Conservation (phyloP, 164 flowering plant species). For the Chimonanthus salicifolius region DNA sequence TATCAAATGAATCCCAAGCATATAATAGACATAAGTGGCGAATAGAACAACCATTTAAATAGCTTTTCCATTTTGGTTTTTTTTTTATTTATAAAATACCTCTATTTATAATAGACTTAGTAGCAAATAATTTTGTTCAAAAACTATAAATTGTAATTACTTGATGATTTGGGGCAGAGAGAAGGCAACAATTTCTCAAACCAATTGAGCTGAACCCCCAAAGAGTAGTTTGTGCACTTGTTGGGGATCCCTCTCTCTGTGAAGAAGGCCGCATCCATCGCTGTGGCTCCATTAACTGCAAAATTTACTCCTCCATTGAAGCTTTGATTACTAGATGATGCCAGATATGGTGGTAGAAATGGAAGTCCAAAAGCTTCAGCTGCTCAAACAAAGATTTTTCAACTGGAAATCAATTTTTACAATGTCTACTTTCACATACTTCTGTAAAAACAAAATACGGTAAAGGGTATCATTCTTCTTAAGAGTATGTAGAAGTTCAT, state of each 20-base stretch:
- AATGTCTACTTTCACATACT: too few species aligned
- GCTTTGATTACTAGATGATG: background rate
- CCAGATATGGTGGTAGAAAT: conserved; percentile 33
- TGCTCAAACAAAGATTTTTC: background rate
- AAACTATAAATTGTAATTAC: background rate
- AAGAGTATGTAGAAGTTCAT: too few species aligned
- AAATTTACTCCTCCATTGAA: conserved; percentile 40
- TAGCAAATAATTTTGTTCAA: background rate
- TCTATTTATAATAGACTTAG: background rate
- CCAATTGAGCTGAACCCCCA: conserved; percentile 26
- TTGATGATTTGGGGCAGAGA: background rate
- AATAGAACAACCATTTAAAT: background rate
- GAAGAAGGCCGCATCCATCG: conserved; percentile 25
- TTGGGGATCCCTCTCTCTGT: conserved; percentile 11
- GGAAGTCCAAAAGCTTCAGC: conserved; percentile 25
- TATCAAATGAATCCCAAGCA: too few species aligned
- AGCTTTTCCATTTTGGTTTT: too few species aligned
- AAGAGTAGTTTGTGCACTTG: conserved; percentile 10
- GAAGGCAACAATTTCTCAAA: conserved; percentile 19
- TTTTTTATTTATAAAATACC: too few species aligned
- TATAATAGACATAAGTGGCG: background rate
- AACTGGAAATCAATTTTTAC: too few species aligned
- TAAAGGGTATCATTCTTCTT: too few species aligned
- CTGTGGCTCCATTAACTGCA: conserved; percentile 55
- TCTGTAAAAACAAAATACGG: too few species aligned